These are phyloP conservation scores for Chloroidium sp. DNA, from an alignment of 163 green algal species.

Conservation along the genomic window DNA sequence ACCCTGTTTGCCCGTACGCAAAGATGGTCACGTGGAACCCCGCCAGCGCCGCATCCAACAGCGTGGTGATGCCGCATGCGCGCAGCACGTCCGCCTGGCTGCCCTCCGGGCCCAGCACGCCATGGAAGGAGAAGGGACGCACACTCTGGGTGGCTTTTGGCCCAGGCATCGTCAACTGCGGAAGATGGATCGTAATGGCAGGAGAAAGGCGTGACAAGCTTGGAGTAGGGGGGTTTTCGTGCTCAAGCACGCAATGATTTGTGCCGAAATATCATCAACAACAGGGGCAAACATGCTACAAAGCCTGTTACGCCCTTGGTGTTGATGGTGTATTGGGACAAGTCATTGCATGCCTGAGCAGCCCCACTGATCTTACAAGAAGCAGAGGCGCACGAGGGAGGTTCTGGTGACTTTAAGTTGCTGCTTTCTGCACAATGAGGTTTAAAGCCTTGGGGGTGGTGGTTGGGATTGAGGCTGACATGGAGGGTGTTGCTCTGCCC, in stretches of 20 bases:
- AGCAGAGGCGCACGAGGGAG: too few species aligned
- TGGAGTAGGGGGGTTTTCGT: background rate
- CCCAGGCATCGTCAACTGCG: constrained; percentile 46
- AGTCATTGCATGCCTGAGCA: too few species aligned
- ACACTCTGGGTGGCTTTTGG: constrained; percentile 41
- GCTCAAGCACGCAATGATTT: too few species aligned
- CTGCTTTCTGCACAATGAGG: too few species aligned
- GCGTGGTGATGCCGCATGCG: constrained; percentile 69
- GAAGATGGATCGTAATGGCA: background rate
- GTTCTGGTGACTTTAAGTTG: too few species aligned
- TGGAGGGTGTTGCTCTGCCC: too few species aligned
- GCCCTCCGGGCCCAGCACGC: constrained; percentile 56
- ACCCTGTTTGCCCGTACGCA: constrained; percentile 84
- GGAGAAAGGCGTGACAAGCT: background rate
- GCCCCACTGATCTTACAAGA: too few species aligned
- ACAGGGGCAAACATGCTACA: too few species aligned
- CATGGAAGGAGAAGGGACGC: constrained; percentile 72
- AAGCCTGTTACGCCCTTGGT: too few species aligned
- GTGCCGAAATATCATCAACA: background rate
- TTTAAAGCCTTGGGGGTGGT: too few species aligned
- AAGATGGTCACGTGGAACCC: constrained; percentile 84
- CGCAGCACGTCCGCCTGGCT: constrained; percentile 70
- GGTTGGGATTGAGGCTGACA: too few species aligned
- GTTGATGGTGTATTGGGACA: too few species aligned
- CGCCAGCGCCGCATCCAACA: constrained; percentile 74